Percentiles rank a stretch among this genome's conserved stretches.
These are phyloP conservation scores for Trichophyton benhamiae DNA, from an alignment of 2,329 filamentous ascomycete genomes.

Conservation along the genomic window DNA sequence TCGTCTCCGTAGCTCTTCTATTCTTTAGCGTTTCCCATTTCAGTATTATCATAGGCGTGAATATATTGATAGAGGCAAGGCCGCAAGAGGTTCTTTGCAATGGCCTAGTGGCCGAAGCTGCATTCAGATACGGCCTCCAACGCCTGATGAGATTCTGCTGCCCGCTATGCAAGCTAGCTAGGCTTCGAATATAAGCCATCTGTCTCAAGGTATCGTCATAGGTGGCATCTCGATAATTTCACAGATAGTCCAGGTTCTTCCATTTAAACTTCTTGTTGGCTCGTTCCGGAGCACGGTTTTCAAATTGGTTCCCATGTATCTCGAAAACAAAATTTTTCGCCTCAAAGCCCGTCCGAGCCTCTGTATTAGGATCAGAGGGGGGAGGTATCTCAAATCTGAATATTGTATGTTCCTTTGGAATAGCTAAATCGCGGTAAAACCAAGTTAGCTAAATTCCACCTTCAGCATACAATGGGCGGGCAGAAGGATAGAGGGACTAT, in stretches of 20 bases:
- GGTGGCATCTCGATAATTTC: slow-evolving; percentile 23
- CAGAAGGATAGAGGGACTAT: slow-evolving; percentile 15
- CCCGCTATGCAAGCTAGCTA: neutral
- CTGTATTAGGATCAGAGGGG: slow-evolving; percentile 11
- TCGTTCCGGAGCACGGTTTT: slow-evolving; percentile 67
- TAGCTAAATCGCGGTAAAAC: slow-evolving; percentile 29
- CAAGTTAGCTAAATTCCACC: neutral
- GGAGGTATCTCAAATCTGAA: slow-evolving; percentile 64
- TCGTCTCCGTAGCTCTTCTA: neutral
- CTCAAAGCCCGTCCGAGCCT: neutral
- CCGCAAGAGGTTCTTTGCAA: neutral
- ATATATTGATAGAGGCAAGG: no score
- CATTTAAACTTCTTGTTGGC: slow-evolving; percentile 86
- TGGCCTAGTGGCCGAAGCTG: neutral
- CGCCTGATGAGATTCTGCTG: neutral
- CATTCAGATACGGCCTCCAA: neutral
- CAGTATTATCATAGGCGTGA: no score
- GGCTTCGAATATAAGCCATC: no score
- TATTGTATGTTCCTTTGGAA: slow-evolving; percentile 83
- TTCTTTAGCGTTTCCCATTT: neutral
- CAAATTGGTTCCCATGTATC: slow-evolving; percentile 75
- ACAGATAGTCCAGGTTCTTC: slow-evolving; percentile 65
- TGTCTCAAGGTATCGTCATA: neutral
- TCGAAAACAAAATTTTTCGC: slow-evolving; percentile 57
- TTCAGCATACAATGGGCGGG: slow-evolving; percentile 2